These are phyloP conservation scores for Colletotrichum sp. DNA, from an alignment of 2,329 filamentous ascomycete species.

Conservation along the genomic window DNA sequence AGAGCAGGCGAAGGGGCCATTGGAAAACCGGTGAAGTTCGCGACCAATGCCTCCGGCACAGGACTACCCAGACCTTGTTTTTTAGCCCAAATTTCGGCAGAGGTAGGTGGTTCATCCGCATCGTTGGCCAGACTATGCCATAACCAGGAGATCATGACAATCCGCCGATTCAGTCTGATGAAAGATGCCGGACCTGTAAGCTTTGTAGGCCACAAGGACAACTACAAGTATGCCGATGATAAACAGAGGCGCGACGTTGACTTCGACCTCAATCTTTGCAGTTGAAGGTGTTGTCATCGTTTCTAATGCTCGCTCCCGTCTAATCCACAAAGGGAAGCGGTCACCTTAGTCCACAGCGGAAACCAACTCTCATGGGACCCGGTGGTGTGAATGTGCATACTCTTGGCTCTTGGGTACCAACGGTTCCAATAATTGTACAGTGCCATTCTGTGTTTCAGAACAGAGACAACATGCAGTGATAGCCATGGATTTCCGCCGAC, in stretches of 20 bases:
- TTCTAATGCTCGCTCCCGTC: neutral
- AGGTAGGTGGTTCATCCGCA: neutral
- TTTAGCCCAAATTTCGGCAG: neutral
- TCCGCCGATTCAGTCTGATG: fast-evolving
- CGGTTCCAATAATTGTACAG: neutral
- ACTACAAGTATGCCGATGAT: neutral
- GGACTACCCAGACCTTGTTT: neutral
- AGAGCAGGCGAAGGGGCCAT: neutral
- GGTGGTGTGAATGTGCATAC: neutral
- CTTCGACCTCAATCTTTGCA: neutral
- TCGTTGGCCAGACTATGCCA: neutral
- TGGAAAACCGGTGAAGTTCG: neutral
- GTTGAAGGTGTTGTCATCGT: neutral
- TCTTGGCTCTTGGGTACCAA: neutral
- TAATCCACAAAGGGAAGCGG: neutral
- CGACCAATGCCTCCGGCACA: neutral
- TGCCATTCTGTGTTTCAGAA: neutral
- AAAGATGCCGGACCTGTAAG: neutral
- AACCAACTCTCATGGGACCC: neutral
- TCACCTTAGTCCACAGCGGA: no score
- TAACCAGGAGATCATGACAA: neutral
- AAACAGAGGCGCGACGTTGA: neutral
- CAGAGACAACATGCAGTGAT: neutral
- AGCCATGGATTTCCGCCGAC: neutral
- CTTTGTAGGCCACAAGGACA: neutral